Base-by-base conservation (phyloP, 2,329 filamentous ascomycete species). In the Calonectria hongkongensis region DNA sequence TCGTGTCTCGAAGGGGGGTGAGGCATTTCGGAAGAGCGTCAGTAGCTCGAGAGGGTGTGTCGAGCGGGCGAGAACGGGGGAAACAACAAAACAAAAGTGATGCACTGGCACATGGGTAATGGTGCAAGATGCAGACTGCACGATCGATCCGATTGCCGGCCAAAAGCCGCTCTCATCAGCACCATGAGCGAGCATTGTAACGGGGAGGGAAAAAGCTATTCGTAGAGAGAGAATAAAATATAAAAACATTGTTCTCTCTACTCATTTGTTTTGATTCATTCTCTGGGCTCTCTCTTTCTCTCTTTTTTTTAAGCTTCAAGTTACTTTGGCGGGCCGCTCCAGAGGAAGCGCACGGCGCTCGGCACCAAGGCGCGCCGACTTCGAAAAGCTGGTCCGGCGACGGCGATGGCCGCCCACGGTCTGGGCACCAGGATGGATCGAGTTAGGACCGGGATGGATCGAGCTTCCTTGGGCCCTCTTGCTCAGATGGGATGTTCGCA, bases 391-490 rank as follows among this genome's bases (percentile, higher is more conserved):
- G 27, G 25, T 60, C 39, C 28, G 54, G 21, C 13, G 36, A 39
- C 54, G 54, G 25, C 12, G 13, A 43, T 25, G 33, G 21, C n/a
- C 45, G n/a, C 18, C 21, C n/a, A 25, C 10, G 12, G 12, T 21
- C 21, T 41, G 21, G 33, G 54, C 54, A 41, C 36, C 36, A 60
- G 30, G 54, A 60, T 60, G 36, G 33, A 60, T 60, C 36, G 33
- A 60, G 54, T 60, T 60, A 60, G 33, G 36, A 39, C 54, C 7
- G 18, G 16, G 54, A 60, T 60, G 36, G 54, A 60, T 60, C 54
- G 54, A 60, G 54, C 30, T 58, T 21, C 21, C 21, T 41, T 21
- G 16, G 33, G 33, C 51, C 54, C 21, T 60, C 27, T 41, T 41
- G 54, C 21, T 41, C 8, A 41, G 36, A 41, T 60, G 36, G 36